Conservation (phyloP, 441 rosid genomes). For the Mallotus repandus region DNA sequence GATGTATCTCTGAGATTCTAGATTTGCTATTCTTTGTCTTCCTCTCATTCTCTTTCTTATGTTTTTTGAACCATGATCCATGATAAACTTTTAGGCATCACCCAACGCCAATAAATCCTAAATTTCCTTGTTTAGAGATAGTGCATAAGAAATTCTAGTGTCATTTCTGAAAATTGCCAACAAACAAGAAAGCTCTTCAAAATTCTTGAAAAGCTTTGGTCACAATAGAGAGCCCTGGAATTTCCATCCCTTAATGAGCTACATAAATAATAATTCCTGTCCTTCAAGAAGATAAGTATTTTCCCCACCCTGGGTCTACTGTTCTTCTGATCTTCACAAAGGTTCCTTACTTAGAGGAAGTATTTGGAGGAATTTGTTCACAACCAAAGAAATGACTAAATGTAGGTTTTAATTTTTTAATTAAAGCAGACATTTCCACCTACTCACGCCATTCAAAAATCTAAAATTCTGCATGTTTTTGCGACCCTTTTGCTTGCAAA, state of each 20-base stretch:
- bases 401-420: too few relatives aligned
- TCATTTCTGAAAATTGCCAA: not conserved
- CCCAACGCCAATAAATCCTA: not conserved
- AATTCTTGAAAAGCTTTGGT: not conserved
- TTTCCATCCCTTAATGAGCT: not conserved
- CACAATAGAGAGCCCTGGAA: not conserved
- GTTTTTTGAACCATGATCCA: not conserved
- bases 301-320: not conserved
- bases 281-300: not conserved
- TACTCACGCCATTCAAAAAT: too few relatives aligned
- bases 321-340: too few relatives aligned
- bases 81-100: too few relatives aligned
- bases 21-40: not conserved
- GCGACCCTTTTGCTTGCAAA: not conserved
- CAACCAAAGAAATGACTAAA: too few relatives aligned
- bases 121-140: not conserved
- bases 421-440: too few relatives aligned
- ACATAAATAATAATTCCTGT: not conserved
- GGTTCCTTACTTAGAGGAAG: too few relatives aligned
- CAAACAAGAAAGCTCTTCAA: not conserved
- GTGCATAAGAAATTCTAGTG: not conserved
- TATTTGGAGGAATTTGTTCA: too few relatives aligned
- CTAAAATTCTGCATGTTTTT: not conserved
- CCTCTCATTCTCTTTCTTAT: not conserved
- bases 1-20: not conserved